Evolutionary conservation across 768 basidiomycete genomes (phyloP).

Genomic region (Tylopilus felleus): DNA sequence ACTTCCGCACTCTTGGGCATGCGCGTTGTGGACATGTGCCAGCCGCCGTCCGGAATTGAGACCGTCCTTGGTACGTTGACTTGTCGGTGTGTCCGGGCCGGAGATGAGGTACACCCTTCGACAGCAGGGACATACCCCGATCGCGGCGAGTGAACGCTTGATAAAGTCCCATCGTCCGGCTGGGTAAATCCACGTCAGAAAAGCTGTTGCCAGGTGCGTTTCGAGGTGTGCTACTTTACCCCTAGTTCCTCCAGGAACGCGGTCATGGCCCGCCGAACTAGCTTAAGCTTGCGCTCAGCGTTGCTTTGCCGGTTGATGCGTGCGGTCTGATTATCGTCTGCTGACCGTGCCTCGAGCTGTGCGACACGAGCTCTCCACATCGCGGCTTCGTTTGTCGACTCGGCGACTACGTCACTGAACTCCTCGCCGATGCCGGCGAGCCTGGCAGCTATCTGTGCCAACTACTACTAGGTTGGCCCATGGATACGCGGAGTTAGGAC

Average conservation of each 20-base stretch:
- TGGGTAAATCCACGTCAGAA: slow-evolving; percentile 9
- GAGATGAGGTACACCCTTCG: slow-evolving; percentile 4
- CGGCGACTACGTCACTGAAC: slow-evolving; percentile 22
- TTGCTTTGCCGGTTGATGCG: slow-evolving; percentile 33
- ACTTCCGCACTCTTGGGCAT: slow-evolving; percentile 36
- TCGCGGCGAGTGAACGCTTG: slow-evolving; percentile 14
- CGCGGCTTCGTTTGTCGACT: slow-evolving; percentile 22
- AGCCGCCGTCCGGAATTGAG: slow-evolving; percentile 23
- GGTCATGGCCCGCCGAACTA: slow-evolving; percentile 39
- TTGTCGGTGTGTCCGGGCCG: slow-evolving; percentile 7
- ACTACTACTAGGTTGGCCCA: slow-evolving; percentile 6
- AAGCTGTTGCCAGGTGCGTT: no score
- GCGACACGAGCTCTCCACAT: slow-evolving; percentile 27
- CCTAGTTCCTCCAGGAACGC: slow-evolving; percentile 43
- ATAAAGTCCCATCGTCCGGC: slow-evolving; percentile 20
- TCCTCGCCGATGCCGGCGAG: slow-evolving; percentile 32
- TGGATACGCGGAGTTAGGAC: not conserved
- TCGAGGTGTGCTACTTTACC: slow-evolving; percentile 20
- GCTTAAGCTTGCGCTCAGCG: slow-evolving; percentile 29
- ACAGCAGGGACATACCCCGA: not conserved
- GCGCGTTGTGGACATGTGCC: slow-evolving; percentile 41
- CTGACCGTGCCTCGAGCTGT: slow-evolving; percentile 35
- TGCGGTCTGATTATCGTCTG: slow-evolving; percentile 27
- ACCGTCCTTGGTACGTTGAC: slow-evolving; percentile 4
- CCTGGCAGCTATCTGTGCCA: slow-evolving; percentile 27